A percentile compares a stretch with the other conserved stretches of the same genome.
Conservation (phyloP, 768 basidiomycete genomes). For the Cystofilobasidium ferigula region DNA sequence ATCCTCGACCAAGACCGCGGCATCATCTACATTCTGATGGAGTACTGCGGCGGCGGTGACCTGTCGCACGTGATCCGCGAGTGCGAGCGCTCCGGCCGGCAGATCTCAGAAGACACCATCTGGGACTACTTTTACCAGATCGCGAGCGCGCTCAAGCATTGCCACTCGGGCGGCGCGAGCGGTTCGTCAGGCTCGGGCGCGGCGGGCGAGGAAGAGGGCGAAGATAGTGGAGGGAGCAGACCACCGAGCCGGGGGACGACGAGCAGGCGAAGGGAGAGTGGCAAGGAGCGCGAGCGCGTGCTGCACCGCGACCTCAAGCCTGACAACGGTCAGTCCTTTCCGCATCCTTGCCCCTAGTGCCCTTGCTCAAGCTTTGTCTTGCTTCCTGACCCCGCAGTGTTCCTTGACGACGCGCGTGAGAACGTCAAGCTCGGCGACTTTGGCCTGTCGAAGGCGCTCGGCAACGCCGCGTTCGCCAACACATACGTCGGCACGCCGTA, state of each 20-base stretch:
- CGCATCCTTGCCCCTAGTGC: neutral
- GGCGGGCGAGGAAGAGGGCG: conserved; percentile 17
- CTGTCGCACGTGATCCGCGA: conserved; percentile 72
- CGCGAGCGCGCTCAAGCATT: conserved; percentile 74
- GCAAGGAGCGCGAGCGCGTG: conserved; percentile 43
- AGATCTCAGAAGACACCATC: conserved; percentile 80
- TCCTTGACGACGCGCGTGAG: conserved; percentile 64
- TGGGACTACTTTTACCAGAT: conserved; percentile 97
- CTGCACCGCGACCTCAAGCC: conserved; percentile 94
- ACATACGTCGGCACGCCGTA: conserved; percentile 99
- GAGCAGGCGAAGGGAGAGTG: conserved; percentile 24
- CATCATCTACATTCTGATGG: conserved; percentile 95
- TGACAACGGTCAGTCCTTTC: conserved; percentile 67
- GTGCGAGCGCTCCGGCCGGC: conserved; percentile 43
- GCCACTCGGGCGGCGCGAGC: conserved; percentile 82
- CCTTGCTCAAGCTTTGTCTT: neutral
- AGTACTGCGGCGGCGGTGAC: conserved; percentile 96
- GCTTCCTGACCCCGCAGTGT: conserved; percentile 49
- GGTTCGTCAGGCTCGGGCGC: no score
- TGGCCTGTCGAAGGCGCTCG: conserved; percentile 83
- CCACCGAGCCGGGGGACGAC: conserved; percentile 7
- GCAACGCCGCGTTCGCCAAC: conserved; percentile 76
- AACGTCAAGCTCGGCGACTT: conserved; percentile 95
- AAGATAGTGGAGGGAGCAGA: conserved; percentile 10
- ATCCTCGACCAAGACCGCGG: conserved; percentile 81